Conservation (phyloP, 2,329 filamentous ascomycete genomes). For the Hypoxylon sp. region DNA sequence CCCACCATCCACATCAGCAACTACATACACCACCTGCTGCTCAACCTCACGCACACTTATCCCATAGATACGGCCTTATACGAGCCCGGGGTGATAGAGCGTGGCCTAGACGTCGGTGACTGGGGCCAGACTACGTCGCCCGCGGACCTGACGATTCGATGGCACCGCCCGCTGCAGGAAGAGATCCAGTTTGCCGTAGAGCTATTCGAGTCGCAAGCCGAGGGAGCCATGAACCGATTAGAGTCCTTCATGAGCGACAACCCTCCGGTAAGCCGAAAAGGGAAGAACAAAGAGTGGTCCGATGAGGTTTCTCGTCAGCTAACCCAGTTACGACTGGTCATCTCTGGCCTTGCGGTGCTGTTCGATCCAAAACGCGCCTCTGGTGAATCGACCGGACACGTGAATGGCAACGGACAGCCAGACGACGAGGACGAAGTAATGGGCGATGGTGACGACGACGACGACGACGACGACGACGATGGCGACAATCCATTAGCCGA, state of each 20-base stretch:
- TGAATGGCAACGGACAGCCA: slow-evolving; percentile 50
- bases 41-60: slow-evolving; percentile 95
- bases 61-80: slow-evolving; percentile 89
- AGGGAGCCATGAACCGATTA: slow-evolving; percentile 77
- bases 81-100: slow-evolving; percentile 75
- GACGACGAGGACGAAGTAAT: slow-evolving; percentile 59
- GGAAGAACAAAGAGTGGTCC: slow-evolving; percentile 98
- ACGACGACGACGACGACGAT: slow-evolving; percentile 64
- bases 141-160: slow-evolving; percentile 80
- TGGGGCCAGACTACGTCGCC: slow-evolving; percentile 86
- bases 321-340: slow-evolving; percentile 84
- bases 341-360: slow-evolving; percentile 87
- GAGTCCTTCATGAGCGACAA: slow-evolving; percentile 81
- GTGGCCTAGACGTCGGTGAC: slow-evolving; percentile 77
- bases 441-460: slow-evolving; percentile 62
- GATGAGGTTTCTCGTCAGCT: slow-evolving; percentile 93
- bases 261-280: slow-evolving; percentile 85
- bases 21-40: slow-evolving; percentile 92
- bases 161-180: slow-evolving; percentile 82
- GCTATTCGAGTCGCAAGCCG: slow-evolving; percentile 84
- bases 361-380: slow-evolving; percentile 83
- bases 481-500: slow-evolving; percentile 65
- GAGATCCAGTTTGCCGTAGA: slow-evolving; percentile 91
- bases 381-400: slow-evolving; percentile 52
- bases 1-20: slow-evolving; percentile 97